Base-by-base conservation (phyloP, 257 asterid genomes). In the Primulina tabacum region DNA sequence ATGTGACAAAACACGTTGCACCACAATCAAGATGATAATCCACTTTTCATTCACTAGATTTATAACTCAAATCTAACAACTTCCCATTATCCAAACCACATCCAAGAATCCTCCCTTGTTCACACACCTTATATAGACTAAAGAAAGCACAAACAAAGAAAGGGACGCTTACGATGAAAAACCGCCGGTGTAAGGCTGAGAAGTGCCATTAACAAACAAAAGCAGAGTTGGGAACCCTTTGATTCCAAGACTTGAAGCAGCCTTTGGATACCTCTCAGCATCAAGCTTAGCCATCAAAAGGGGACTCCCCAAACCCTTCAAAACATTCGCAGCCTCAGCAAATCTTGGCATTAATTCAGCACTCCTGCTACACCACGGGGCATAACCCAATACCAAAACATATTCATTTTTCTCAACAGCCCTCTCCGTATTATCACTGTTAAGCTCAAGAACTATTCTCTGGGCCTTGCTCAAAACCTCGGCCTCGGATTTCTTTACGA, bases 291-390 rank as follows among this genome's bases (percentile, higher is more conserved):
- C 92, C 88, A 91, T 81, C 87, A 84, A 78, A 62, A 91, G 20
- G 37, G 64, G 62, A 81, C 80, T 86, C 37, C 86, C 92, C 71
- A 85, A 75, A 73, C 84, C 88, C 84, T 85, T 90, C 56, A 94
- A 76, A 71, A 79, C 78, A 82, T 82, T 91, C 9, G 99, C 97
- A 74, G 99, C 97, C 81, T 94, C 95, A 38, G 97, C 90, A 75
- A 91, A 94, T 77, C 90, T 79, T 5, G 99, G 99, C 99, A 94
- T 94, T 62, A 94, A 68, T 78, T 91, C 99, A 68, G 99, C 96
- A 73, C 99, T 94, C 71, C 95, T 86, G 2, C 55, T 65, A 67
- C 92, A 88, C 99, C 99, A 94, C 0, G 99, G 99, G 12, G 99
- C 96, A 75, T 89, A 91, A 16, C 97, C 99, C 85, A 94, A 75